Evolutionary conservation across 2,329 filamentous ascomycete species (phyloP).

Genomic region (Aureobasidium sp.): DNA sequence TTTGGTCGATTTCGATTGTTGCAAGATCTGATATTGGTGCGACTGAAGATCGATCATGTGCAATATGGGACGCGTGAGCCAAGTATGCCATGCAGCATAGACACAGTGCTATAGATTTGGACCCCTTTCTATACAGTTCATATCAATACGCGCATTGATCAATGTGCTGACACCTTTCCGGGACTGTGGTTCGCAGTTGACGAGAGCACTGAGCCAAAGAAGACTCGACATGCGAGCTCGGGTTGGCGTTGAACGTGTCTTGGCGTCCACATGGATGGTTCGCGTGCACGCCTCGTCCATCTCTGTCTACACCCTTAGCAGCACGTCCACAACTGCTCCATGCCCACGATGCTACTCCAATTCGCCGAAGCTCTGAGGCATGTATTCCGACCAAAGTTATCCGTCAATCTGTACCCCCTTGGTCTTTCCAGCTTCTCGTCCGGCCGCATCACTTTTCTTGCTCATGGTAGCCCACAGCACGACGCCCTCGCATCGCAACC

Average conservation of each 20-base stretch:
- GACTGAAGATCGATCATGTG: background rate
- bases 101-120: background rate
- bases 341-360: background rate
- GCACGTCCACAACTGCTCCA: background rate
- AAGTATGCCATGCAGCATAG: background rate
- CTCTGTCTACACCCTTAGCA: background rate
- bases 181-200: too few species aligned
- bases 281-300: background rate
- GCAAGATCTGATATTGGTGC: background rate
- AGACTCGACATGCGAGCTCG: too few species aligned
- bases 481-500: background rate
- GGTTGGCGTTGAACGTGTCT: background rate
- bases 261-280: background rate
- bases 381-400: background rate
- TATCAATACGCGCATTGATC: background rate
- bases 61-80: background rate
- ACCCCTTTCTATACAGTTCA: background rate
- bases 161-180: background rate
- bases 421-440: background rate
- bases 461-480: background rate
- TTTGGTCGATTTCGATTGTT: background rate
- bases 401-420: background rate
- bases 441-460: background rate
- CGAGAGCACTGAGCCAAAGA: constrained; percentile 19
- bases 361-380: background rate